Percentiles rank a stretch among this genome's conserved stretches.
These are phyloP conservation scores for Noccaea caerulescens DNA, from an alignment of 345 rosid genomes.

Conservation along the genomic window DNA sequence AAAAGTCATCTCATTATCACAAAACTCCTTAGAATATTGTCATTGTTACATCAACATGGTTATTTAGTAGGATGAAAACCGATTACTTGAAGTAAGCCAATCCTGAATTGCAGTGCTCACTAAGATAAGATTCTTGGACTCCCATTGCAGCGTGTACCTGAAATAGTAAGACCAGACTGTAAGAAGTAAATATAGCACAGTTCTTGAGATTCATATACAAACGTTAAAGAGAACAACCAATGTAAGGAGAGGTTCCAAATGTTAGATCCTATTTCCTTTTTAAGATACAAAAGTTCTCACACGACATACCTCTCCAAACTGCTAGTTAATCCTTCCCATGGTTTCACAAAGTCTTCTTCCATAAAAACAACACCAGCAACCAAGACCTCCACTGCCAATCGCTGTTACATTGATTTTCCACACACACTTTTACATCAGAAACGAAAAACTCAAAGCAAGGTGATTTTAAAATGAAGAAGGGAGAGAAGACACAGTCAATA, in stretches of 20 bases:
- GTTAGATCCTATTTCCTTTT: conserved; percentile 6
- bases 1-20: conserved; percentile 37
- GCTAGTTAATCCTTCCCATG: conserved; percentile 86
- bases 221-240: conserved; percentile 3
- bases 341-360: conserved; percentile 74
- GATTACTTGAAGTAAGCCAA: conserved; percentile 97
- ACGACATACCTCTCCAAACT: conserved; percentile 76
- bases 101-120: conserved; percentile 98
- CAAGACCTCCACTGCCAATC: conserved; percentile 86
- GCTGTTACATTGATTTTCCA: conserved; percentile 52
- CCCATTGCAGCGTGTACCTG: conserved; percentile 95
- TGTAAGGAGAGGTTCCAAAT: conserved; percentile 3
- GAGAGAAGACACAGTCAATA: neutral
- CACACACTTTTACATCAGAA: conserved; percentile 16
- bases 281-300: conserved; percentile 9
- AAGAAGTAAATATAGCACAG: conserved; percentile 14
- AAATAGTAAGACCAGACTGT: conserved; percentile 15
- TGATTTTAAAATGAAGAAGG: neutral
- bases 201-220: conserved; percentile 15
- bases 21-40: conserved; percentile 3
- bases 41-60: conserved; percentile 22
- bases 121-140: conserved; percentile 81
- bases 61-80: conserved; percentile 27
- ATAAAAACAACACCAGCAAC: conserved; percentile 78
- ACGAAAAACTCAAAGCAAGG: conserved; percentile 6